Evolutionary conservation across 2,329 filamentous ascomycete species (phyloP).

Genomic region (Alternaria atra): DNA sequence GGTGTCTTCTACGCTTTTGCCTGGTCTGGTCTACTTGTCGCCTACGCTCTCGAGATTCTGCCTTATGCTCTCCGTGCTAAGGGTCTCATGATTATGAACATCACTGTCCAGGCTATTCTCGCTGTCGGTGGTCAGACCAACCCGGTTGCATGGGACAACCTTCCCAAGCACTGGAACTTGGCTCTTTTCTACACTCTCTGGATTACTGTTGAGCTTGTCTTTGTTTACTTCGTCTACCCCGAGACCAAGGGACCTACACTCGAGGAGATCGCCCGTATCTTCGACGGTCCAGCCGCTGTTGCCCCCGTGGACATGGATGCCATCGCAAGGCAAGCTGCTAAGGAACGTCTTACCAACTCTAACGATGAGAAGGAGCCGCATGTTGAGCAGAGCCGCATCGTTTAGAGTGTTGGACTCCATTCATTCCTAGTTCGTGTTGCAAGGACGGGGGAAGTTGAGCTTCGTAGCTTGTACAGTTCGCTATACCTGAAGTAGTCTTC

Average conservation of each 20-base stretch:
- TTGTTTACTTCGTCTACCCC: constrained; percentile 58
- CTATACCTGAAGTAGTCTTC: background rate
- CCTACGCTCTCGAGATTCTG: constrained; percentile 62
- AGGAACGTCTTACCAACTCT: constrained; percentile 22
- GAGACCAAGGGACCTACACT: constrained; percentile 75
- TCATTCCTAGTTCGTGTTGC: background rate
- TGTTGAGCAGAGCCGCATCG: constrained; percentile 14
- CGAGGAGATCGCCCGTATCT: constrained; percentile 74
- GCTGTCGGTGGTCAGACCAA: constrained; percentile 69
- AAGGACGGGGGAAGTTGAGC: background rate
- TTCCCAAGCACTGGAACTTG: constrained; percentile 67
- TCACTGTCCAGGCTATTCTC: constrained; percentile 70
- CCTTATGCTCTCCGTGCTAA: constrained; percentile 61
- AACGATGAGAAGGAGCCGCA: constrained; percentile 27
- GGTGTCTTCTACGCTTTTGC: constrained; percentile 63
- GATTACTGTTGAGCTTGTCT: constrained; percentile 67
- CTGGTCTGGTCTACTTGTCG: constrained; percentile 67
- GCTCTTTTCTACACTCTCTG: constrained; percentile 72
- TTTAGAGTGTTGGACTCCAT: background rate
- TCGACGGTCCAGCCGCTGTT: constrained; percentile 68
- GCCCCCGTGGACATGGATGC: constrained; percentile 36
- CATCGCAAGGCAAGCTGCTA: constrained; percentile 30
- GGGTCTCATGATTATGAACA: constrained; percentile 66
- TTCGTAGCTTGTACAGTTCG: background rate
- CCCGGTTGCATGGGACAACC: constrained; percentile 68